Percentiles rank a stretch among this genome's conserved stretches.
Conservation (phyloP, 495 filamentous ascomycete genomes). For the Penicillium cosmopolitanum region DNA sequence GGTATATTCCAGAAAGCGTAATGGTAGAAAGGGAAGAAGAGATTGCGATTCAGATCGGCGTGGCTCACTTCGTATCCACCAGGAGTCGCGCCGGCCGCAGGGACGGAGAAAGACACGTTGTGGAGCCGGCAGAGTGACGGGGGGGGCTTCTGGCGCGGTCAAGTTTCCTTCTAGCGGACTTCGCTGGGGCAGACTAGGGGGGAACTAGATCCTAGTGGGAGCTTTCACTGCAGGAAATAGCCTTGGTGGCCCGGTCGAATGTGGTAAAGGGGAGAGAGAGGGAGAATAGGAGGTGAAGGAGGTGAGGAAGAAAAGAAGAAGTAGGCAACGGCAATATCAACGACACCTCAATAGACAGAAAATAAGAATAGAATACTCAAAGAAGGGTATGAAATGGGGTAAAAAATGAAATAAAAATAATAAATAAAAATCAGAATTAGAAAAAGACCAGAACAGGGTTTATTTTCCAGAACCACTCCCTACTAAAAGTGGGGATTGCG, state of each 20-base stretch:
- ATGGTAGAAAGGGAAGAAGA: constrained; percentile 1
- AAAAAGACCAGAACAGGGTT: background rate
- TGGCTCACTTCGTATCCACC: constrained; percentile 34
- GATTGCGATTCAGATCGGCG: constrained; percentile 42
- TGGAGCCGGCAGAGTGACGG: constrained; percentile 42
- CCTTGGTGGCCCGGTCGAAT: background rate
- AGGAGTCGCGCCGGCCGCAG: constrained; percentile 25
- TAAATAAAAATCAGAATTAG: background rate
- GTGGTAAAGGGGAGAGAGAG: constrained; percentile 1
- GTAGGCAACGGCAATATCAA: background rate
- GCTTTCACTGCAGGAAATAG: background rate
- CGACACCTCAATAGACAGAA: background rate
- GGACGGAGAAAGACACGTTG: constrained; percentile 41
- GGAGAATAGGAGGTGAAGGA: background rate
- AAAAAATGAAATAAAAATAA: constrained; percentile 1
- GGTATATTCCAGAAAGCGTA: constrained; percentile 4
- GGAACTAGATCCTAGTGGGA: constrained; percentile 19
- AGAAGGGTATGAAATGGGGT: too few species aligned
- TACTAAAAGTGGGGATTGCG: constrained; percentile 1
- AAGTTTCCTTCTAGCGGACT: constrained; percentile 39
- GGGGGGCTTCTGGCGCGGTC: constrained; percentile 42
- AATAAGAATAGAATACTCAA: too few species aligned
- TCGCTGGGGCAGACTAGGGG: constrained; percentile 32
- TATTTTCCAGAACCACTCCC: constrained; percentile 6
- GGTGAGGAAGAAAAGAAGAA: background rate